Evolutionary conservation across 495 filamentous ascomycete species (phyloP).

Genomic region (Penicillium taxi): DNA sequence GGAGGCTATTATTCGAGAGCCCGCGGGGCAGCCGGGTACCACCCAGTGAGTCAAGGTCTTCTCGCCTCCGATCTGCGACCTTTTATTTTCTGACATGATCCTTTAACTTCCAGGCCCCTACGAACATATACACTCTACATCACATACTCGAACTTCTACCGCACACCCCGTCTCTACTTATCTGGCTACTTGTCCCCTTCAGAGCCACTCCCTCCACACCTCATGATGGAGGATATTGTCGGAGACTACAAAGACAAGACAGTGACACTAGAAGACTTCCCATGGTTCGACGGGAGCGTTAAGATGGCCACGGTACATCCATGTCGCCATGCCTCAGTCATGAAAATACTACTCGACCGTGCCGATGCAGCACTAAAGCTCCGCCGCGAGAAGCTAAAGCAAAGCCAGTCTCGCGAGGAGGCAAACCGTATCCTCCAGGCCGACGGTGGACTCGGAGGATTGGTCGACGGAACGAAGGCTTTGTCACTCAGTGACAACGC

Average conservation of each 20-base stretch:
- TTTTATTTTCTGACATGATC: not conserved
- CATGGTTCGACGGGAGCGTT: constrained; percentile 70
- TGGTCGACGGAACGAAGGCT: constrained; percentile 52
- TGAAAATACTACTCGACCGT: constrained; percentile 95
- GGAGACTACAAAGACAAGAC: constrained; percentile 99
- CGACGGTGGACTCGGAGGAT: constrained; percentile 55
- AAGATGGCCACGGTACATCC: constrained; percentile 97
- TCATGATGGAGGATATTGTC: constrained; percentile 99
- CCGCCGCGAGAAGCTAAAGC: constrained; percentile 68
- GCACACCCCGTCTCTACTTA: constrained; percentile 90
- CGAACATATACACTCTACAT: constrained; percentile 98
- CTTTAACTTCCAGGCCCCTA: constrained; percentile 49
- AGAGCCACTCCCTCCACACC: constrained; percentile 73
- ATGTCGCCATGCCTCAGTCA: constrained; percentile 87
- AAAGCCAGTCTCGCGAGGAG: constrained; percentile 39
- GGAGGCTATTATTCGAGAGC: constrained; percentile 89
- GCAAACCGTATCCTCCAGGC: constrained; percentile 19
- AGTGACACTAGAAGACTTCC: constrained; percentile 96
- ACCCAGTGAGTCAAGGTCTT: constrained; percentile 66
- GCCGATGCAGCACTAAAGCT: constrained; percentile 90
- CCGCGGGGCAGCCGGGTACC: constrained; percentile 45
- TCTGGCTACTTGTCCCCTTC: constrained; percentile 79
- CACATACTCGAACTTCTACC: constrained; percentile 92
- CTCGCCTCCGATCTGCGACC: not conserved
- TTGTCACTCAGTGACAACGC: constrained; percentile 36